phyloP scores from a whole-genome alignment of 169 alveolate species.

The Cryptosporidium andersoni region DNA sequence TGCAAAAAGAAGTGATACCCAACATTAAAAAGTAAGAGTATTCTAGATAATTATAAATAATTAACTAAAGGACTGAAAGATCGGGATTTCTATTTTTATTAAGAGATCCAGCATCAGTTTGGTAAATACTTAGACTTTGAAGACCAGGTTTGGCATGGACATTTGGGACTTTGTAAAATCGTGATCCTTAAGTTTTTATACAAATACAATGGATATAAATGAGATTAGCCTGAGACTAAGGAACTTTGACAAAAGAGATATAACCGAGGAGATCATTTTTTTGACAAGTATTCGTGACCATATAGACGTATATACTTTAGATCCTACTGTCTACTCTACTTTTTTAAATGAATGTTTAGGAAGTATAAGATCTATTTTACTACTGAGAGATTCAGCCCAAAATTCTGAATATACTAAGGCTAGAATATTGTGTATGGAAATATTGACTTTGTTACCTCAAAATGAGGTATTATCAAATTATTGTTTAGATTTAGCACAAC shows the following conservation, averaged over 20 bases:
- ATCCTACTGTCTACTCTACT: neutral
- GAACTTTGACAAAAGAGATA: slow-evolving; percentile 35
- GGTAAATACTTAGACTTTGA: too few species aligned
- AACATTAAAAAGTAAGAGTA: too few species aligned
- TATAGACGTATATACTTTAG: slow-evolving; percentile 45
- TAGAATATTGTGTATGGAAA: slow-evolving; percentile 64
- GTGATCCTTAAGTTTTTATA: neutral
- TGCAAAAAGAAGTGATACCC: too few species aligned
- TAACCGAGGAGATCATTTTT: slow-evolving; percentile 41
- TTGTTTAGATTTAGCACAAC: slow-evolving; percentile 56
- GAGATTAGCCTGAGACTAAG: slow-evolving; percentile 62
- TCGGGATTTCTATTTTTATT: neutral
- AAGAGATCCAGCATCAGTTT: neutral
- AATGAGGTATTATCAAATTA: slow-evolving; percentile 55
- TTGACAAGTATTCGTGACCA: slow-evolving; percentile 46
- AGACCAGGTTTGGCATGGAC: too few species aligned
- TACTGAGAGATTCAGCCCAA: slow-evolving; percentile 18
- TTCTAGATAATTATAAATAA: too few species aligned
- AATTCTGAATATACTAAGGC: slow-evolving; percentile 29
- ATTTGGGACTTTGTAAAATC: neutral
- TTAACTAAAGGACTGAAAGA: neutral
- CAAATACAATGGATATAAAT: slow-evolving; percentile 36
- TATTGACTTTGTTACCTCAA: slow-evolving; percentile 48
- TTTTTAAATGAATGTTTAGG: slow-evolving; percentile 53
- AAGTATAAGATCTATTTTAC: slow-evolving; percentile 31